Conservation (phyloP, 805 yeast species). For the Candida oleophila region DNA sequence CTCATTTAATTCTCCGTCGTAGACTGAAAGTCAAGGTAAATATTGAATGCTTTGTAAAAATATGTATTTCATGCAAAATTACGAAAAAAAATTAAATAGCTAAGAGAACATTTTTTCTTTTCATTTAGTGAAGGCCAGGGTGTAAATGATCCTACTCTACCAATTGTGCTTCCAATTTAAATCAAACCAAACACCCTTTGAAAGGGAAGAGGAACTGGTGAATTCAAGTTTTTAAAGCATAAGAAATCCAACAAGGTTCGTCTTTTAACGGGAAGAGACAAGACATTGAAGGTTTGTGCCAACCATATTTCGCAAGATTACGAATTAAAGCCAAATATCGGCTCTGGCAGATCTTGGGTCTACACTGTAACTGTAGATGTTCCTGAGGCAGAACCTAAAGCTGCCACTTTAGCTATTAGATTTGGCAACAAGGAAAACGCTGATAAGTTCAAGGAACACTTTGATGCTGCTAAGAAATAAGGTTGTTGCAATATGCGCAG, state of each 20-base stretch:
- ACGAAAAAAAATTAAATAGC: too few species aligned
- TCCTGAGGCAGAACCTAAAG: slow-evolving; percentile 94
- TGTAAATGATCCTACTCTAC: too few species aligned
- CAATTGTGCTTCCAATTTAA: too few species aligned
- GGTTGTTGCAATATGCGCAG: too few species aligned
- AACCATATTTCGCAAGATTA: slow-evolving; percentile 88
- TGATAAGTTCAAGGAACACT: slow-evolving; percentile 89
- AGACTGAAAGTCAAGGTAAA: too few species aligned
- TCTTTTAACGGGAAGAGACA: slow-evolving; percentile 97
- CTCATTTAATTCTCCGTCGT: too few species aligned
- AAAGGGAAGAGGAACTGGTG: slow-evolving; percentile 99
- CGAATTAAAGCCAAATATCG: slow-evolving; percentile 86
- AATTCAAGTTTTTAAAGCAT: slow-evolving; percentile 92
- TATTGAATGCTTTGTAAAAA: too few species aligned
- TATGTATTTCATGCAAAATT: too few species aligned
- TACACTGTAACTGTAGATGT: slow-evolving; percentile 92
- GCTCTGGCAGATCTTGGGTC: slow-evolving; percentile 98
- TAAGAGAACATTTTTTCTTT: too few species aligned
- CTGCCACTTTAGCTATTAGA: slow-evolving; percentile 94
- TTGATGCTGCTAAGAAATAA: slow-evolving; percentile 74
- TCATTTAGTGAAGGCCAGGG: too few species aligned
- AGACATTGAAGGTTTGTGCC: slow-evolving; percentile 96
- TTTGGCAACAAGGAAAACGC: slow-evolving; percentile 92
- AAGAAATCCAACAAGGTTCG: slow-evolving; percentile 80
- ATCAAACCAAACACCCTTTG: too few species aligned